Base-by-base conservation (phyloP, 345 rosid species). In the Abelmoschus esculentus region DNA sequence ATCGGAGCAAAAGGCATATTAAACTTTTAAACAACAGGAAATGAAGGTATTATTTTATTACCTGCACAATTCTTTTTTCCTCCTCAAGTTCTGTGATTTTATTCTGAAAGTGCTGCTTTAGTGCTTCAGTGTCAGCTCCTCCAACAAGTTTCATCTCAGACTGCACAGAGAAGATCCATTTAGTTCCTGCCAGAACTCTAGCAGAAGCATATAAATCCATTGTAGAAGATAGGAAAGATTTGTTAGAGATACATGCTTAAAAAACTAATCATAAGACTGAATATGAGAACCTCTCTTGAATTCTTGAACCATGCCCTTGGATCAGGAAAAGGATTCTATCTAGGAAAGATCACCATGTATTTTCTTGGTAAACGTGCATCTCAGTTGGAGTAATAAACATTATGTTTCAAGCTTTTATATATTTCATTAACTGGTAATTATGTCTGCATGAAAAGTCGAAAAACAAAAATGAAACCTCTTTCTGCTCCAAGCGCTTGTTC, bases 401-500 rank as follows among this genome's bases (percentile, higher is more conserved):
- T 17, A 18, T 13, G 26, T 60, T 75, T 71, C 54, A 49, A 22
- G 67, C 44, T 61, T 42, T 44, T 46, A 32, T 32, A 44, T 44
- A 69, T 55, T 46, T 18, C 36, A 12, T 19, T 29, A 14, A 10
- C 31, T 60, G 19, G 8, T 60, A 14, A 19, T 71, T 38, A 26
- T 40, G 14, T 15, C 58, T 60, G 60, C 26, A 69, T 38, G 34
- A 50, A 36, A 54, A 19, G 26, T 22, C 26, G 26, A 53, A 62
- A 18, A 18, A 17, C 53, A 15, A 44, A 34, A 22, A 34, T 44
- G 59, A 60, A 46, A 93, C 98, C 98, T 93, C 95, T 80, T 93
- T 93, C 89, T 89, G 89, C 80, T 93, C 96, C 78, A 93, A 81
- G 68, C 89, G 87, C 77, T 83, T 82, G 72, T 88, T 89, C 74